A percentile compares a stretch with the other conserved stretches of the same genome.
phyloP scores from a whole-genome alignment of 208 protist genomes.

The Wallacemonas rigidus region DNA sequence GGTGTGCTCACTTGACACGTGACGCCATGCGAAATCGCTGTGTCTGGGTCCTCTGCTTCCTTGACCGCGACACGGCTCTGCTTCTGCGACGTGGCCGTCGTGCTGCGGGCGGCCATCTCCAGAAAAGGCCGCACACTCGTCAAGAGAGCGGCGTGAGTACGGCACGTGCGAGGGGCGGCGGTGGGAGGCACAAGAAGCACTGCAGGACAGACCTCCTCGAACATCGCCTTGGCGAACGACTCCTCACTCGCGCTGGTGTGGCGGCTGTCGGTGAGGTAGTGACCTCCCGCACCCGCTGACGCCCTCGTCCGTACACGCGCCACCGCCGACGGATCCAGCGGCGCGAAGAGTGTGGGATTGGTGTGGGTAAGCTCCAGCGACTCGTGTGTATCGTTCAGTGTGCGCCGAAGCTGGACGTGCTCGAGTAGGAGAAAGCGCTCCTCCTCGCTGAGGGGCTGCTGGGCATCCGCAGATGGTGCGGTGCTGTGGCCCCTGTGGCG shows the following conservation, averaged over 20 bases:
- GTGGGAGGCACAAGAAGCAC: constrained; percentile 6
- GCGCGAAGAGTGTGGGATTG: neutral
- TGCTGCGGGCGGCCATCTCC: neutral
- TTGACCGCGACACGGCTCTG: neutral
- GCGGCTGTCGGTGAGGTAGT: neutral
- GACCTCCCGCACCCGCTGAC: neutral
- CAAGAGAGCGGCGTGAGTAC: neutral
- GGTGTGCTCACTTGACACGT: too few species aligned
- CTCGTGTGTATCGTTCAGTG: neutral
- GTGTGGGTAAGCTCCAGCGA: neutral
- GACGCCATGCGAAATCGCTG: neutral
- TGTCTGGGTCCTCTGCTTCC: neutral
- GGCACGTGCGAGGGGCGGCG: constrained; percentile 2
- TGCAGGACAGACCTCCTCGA: neutral
- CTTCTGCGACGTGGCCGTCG: neutral
- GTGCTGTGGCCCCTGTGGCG: neutral
- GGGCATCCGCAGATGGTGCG: neutral
- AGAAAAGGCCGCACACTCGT: neutral
- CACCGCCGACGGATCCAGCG: neutral
- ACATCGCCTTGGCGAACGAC: neutral
- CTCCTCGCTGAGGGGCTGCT: constrained; percentile 4
- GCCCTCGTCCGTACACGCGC: neutral
- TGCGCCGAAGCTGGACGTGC: constrained; percentile 7
- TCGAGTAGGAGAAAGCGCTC: constrained; percentile 8
- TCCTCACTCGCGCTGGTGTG: neutral